These are phyloP conservation scores for Pseudohalonectria lignicola DNA, from an alignment of 2,329 filamentous ascomycete genomes.

Conservation along the genomic window DNA sequence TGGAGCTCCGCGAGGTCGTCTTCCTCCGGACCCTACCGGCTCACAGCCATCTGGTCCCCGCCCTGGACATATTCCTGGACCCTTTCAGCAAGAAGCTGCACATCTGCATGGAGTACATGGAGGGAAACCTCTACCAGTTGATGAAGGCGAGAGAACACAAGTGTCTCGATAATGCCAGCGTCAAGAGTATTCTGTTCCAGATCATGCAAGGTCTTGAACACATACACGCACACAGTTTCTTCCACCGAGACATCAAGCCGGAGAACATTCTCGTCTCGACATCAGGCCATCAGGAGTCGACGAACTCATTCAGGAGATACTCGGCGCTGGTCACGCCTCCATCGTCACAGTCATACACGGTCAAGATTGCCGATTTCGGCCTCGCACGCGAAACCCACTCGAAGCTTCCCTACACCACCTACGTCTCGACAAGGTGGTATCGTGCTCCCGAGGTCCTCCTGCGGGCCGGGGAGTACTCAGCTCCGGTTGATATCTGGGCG, in stretches of 20 bases:
- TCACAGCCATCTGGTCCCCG: conserved; percentile 90
- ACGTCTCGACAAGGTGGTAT: conserved; percentile 97
- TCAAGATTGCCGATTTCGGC: conserved; percentile 98
- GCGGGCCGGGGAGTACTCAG: conserved; percentile 90
- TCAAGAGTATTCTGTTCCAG: conserved; percentile 96
- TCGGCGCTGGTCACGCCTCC: conserved; percentile 89
- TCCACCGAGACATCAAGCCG: conserved; percentile 97
- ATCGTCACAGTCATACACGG: conserved; percentile 86
- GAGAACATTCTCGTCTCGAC: conserved; percentile 98
- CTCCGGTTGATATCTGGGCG: conserved; percentile 97
- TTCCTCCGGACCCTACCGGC: conserved; percentile 82
- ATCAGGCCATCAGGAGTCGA: conserved; percentile 70
- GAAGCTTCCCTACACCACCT: conserved; percentile 92
- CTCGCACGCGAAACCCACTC: conserved; percentile 96
- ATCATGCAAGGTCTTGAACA: conserved; percentile 94
- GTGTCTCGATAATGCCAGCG: conserved; percentile 74
- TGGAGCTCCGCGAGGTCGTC: conserved; percentile 93
- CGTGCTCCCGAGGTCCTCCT: conserved; percentile 90
- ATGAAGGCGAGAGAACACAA: conserved; percentile 99
- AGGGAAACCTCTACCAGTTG: conserved; percentile 94
- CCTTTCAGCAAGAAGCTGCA: conserved; percentile 93
- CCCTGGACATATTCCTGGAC: conserved; percentile 95
- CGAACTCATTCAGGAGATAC: conserved; percentile 83
- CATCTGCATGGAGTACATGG: conserved; percentile 99
- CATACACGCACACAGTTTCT: conserved; percentile 94